Evolutionary conservation across 164 flowering plant species (phyloP), one percentile per base, ranked within the genome.

Genomic region (Tinospora cordifolia): DNA sequence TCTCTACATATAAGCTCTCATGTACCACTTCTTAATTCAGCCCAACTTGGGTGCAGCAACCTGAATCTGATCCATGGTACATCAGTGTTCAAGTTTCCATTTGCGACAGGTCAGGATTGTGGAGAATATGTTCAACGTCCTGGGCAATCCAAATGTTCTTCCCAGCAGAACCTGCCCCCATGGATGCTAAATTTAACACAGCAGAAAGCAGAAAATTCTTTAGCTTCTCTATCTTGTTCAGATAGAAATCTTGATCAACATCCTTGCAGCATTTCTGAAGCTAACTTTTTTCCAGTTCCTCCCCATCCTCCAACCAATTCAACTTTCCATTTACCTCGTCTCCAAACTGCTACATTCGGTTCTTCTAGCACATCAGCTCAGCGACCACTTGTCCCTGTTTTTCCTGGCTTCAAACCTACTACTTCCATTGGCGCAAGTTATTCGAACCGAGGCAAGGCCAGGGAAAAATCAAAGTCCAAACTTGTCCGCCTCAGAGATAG

Each of bases 71-170:
- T 74, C 49, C 64, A 66, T 64, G 72, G 62, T 57, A 22, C 72
- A 63, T 75, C 85, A 60, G 69, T 72, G 63, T 73, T 77, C 39
- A 67, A 70, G 38, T 84, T 85, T 70, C 89, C 83, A 63, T 83
- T 83, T 73, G 46, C 79, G 69, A 39, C 79, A 70, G 66, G 74
- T 46, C 80, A 85, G 44, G 81, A 76, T 70, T 73, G 12, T 66
- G 66, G 62, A 46, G 80, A 75, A 11, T 65, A 68, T 75, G 66
- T 69, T 17, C 79, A 76, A 60, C 78, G 76, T 40, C 69, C 79
- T 17, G 63, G 76, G 77, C 26, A 30, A 2, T 4, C 67, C 36
- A 76, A 65, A 46, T 64, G 71, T 62, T 69, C 85, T 63, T 74
- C 84, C 36, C 36, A 30, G 13, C 69, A 64, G 63, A 58, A 60